Percentiles rank a stretch among this genome's conserved stretches.
Evolutionary conservation across 2,329 filamentous ascomycete genomes (phyloP).

Genomic region (Aspergillus sp.): DNA sequence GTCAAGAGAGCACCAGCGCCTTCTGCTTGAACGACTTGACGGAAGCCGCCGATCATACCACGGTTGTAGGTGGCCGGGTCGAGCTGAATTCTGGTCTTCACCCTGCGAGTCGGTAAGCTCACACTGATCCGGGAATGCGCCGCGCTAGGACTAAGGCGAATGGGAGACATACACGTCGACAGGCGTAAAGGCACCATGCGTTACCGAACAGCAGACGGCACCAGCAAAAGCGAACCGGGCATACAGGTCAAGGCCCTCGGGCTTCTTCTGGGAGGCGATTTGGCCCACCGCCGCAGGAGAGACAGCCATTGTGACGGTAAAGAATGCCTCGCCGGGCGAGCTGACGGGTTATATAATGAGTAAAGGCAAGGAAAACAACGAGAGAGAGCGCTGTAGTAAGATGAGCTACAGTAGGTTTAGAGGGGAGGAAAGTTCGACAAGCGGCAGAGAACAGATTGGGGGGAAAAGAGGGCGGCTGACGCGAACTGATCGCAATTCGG

Average conservation of each 20-base stretch:
- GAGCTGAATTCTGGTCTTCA: conserved; percentile 95
- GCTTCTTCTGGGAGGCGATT: conserved; percentile 31
- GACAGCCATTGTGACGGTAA: too few species aligned
- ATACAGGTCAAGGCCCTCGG: conserved; percentile 73
- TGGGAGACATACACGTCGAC: conserved; percentile 86
- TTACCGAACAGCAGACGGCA: conserved; percentile 96
- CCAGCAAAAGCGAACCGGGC: conserved; percentile 95
- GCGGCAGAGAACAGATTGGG: too few species aligned
- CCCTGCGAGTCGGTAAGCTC: conserved; percentile 53
- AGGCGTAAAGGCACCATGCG: conserved; percentile 93
- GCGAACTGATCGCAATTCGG: too few species aligned
- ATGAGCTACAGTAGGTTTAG: too few species aligned
- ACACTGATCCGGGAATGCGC: not conserved
- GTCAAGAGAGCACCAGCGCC: conserved; percentile 83
- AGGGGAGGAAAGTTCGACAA: too few species aligned
- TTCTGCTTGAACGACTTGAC: conserved; percentile 79
- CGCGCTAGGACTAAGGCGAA: conserved; percentile 14
- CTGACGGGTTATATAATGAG: too few species aligned
- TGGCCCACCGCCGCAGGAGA: too few species aligned
- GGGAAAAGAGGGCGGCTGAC: too few species aligned
- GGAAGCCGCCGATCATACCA: conserved; percentile 82
- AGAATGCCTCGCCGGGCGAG: too few species aligned
- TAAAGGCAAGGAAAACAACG: too few species aligned
- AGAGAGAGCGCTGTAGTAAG: too few species aligned
- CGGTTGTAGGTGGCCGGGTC: conserved; percentile 86